Base-by-base conservation (phyloP, 73 alveolate genomes). In the Paramecium sexaurelia region DNA sequence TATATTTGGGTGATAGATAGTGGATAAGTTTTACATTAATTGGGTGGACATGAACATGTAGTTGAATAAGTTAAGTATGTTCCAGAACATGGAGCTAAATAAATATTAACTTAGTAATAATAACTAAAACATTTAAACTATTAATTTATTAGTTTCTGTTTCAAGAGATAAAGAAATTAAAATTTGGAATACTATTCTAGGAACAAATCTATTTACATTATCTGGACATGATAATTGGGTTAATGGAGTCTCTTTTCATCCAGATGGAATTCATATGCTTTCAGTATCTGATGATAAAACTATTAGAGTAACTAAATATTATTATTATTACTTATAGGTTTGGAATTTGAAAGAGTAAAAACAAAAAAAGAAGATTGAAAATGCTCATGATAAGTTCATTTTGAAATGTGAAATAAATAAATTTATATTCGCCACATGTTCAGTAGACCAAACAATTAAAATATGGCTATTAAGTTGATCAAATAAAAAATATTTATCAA, bases 201-300 rank as follows among this genome's bases (percentile, higher is more conserved):
- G 97, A 32, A 24, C 92, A 1, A 91, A 95, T 40, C 71, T 97
- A 56, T 75, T 87, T 51, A 93, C 95, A 27, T 82, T 97, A 32
- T 82, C 75, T 55, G 99, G 99, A 3, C 99, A 97, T 88, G 99
- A 96, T 91, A 97, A 97, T 87, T 97, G 99, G 99, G 99, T 97
- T 9, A 95, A 95, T 45, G 96, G 93, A 27, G 84, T 97, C 24
- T 92, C 96, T 33, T 96, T 97, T 55, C 99, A 97, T 87, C 98
- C 33, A 73, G 96, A 78, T 55, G 91, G 91, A 29, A 33, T 69
- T 7, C 91, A 91, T 57, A 56, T 91, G 75, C 55, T 43, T n/a
- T 55, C 89, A 6, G 85, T 69, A n/a, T 82, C 92, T 45, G 99
- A 97, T 94, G 99, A 97, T 92, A 97, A 97, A 86, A 89, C 96